These are phyloP conservation scores for Golovinomyces cichoracearum DNA, from an alignment of 2,329 filamentous ascomycete species.

Conservation along the genomic window DNA sequence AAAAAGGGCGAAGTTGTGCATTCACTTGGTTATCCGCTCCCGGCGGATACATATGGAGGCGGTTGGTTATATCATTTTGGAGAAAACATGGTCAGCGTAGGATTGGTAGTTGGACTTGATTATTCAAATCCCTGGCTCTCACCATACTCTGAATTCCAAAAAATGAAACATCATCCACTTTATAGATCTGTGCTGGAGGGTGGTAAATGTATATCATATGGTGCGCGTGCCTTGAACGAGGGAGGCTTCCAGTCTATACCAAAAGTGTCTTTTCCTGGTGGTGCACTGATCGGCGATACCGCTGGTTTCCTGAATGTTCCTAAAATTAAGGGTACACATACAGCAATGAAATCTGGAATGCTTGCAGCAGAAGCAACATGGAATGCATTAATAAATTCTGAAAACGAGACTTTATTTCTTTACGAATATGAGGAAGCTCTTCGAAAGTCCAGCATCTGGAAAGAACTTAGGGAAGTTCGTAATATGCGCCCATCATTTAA, in stretches of 20 bases:
- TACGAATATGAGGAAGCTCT: conserved; percentile 84
- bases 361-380: conserved; percentile 78
- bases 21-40: conserved; percentile 76
- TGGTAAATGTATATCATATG: conserved; percentile 93
- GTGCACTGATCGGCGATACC: conserved; percentile 83
- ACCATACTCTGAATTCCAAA: conserved; percentile 90
- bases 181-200: conserved; percentile 73
- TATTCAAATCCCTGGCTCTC: conserved; percentile 93
- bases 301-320: conserved; percentile 93
- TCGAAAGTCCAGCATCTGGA: conserved; percentile 70
- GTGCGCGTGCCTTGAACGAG: conserved; percentile 70
- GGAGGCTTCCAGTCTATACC: conserved; percentile 95
- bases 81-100: conserved; percentile 81
- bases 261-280: conserved; percentile 86
- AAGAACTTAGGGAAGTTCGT: conserved; percentile 76
- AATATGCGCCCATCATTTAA: conserved; percentile 97
- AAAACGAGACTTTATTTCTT: conserved; percentile 55
- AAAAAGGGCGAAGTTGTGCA: conserved; percentile 63
- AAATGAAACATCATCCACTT: conserved; percentile 91
- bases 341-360: conserved; percentile 94
- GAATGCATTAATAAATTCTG: conserved; percentile 35
- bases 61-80: conserved; percentile 99
- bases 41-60: conserved; percentile 75
- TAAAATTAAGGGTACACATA: conserved; percentile 96
- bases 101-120: conserved; percentile 77